These are phyloP conservation scores for Pseudopyricularia cyperi DNA, from an alignment of 2,329 filamentous ascomycete species.

Conservation along the genomic window DNA sequence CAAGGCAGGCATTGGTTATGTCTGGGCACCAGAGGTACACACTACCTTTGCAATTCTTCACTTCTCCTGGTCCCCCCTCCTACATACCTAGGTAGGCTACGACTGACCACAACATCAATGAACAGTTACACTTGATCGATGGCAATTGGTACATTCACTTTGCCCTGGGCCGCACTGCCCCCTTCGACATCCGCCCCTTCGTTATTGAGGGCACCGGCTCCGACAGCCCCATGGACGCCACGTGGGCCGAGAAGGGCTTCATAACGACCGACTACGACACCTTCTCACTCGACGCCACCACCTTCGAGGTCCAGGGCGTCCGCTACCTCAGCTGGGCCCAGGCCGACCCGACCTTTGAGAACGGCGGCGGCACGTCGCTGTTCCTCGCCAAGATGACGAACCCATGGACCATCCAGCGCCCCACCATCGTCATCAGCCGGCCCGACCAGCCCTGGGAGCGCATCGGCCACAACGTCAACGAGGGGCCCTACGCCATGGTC, in stretches of 20 bases:
- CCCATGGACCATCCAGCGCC: constrained; percentile 13
- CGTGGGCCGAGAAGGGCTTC: constrained; percentile 15
- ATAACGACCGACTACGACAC: constrained; percentile 16
- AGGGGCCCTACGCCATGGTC: constrained; percentile 7
- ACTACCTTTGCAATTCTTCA: no score
- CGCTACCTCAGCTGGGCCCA: constrained; percentile 18
- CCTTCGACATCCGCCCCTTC: constrained; percentile 8
- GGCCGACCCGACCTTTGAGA: constrained; percentile 12
- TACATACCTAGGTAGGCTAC: no score
- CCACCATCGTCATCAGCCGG: constrained; percentile 10
- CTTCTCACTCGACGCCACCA: constrained; percentile 16
- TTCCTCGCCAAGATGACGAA: constrained; percentile 13
- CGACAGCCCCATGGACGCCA: constrained; percentile 10
- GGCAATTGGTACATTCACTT: constrained; percentile 13
- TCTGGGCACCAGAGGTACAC: constrained; percentile 11
- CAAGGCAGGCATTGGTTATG: constrained; percentile 4
- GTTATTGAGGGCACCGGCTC: constrained; percentile 16
- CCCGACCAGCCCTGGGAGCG: constrained; percentile 12
- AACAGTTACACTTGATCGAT: constrained; percentile 2
- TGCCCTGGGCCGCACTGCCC: constrained; percentile 17
- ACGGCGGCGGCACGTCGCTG: constrained; percentile 9
- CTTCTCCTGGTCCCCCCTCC: no score
- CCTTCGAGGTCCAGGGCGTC: constrained; percentile 13
- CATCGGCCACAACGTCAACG: constrained; percentile 6
- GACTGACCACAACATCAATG: not conserved